Evolutionary conservation across 257 asterid genomes (phyloP), one percentile per base, ranked within the genome.

Genomic region (Lavandula angustifolia): DNA sequence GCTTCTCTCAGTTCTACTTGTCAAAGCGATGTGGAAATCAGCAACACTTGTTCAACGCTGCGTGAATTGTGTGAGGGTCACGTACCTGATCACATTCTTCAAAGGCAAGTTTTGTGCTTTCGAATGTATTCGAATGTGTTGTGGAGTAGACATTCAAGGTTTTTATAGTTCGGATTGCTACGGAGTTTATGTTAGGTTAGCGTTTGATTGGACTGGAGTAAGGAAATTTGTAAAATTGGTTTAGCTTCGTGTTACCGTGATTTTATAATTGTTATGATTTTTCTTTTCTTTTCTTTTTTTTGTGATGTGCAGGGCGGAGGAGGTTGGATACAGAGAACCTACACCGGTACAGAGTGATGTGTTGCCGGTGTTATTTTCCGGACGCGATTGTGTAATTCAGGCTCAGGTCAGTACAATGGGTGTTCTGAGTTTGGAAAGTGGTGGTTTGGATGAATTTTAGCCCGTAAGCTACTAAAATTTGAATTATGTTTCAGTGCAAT

Each of bases 341-440:
- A 92, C 98, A 16, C 75, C 75, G 38, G 91, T 87, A 38, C 98
- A 92, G 82, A 59, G 62, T 69, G 81, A 82, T 68, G 84, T 95
- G n/a, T 70, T 89, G 69, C 96, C 96, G 9, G 73, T 87, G 62
- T 82, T 92, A 31, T 82, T 87, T 64, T 79, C 91, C 22, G 98
- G 96, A 27, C 81, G 79, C 57, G 98, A 92, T 70, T 87, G 92
- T 71, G 80, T 92, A 70, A 82, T 92, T 77, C 98, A 92, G 57
- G 96, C 98, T 67, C 98, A 89, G 96, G 98, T 92, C 63, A 73
- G 62, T 75, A 10, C 50, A 40, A 10, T 55, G 14, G 66, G 62
- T 34, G n/a, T 72, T 53, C 55, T 54, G 60, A 16, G 40, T 32
- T 60, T 12, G 16, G 17, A 46, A 67, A 22, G 27, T 22, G 27